phyloP scores from a whole-genome alignment of 371 early-diverging fungal genomes.

The Apophysomyces sp. region DNA sequence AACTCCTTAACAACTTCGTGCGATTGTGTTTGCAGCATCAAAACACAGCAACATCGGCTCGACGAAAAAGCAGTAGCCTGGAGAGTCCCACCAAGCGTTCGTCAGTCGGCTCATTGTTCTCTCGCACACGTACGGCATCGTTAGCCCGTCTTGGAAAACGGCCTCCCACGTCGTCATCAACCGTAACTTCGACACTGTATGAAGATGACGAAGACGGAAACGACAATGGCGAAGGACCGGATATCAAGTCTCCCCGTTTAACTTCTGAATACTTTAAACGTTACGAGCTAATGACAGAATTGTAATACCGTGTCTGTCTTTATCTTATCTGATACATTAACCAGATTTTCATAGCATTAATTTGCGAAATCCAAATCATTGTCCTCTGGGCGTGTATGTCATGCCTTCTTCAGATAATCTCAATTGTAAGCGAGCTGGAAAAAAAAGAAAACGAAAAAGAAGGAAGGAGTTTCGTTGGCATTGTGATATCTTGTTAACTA shows the following conservation, averaged over 20 bases:
- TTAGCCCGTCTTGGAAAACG: background rate
- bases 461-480: no score
- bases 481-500: background rate
- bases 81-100: background rate
- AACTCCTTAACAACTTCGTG: background rate
- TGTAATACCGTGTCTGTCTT: background rate
- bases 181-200: background rate
- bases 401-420: constrained; percentile 81
- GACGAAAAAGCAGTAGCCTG: background rate
- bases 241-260: constrained; percentile 11
- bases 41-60: background rate
- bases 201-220: constrained; percentile 17
- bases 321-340: background rate
- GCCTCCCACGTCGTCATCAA: background rate
- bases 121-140: background rate
- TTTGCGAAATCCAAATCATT: constrained; percentile 73
- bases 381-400: constrained; percentile 84
- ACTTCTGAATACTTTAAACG: constrained; percentile 31
- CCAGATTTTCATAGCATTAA: constrained; percentile 58
- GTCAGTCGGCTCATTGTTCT: constrained; percentile 40
- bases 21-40: background rate
- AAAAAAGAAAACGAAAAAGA: background rate
- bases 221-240: constrained; percentile 16
- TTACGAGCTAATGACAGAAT: constrained; percentile 53
- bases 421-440: constrained; percentile 50